Evolutionary conservation across 352 stramenopile species (phyloP).

Genomic region (Phytophthora meadii): DNA sequence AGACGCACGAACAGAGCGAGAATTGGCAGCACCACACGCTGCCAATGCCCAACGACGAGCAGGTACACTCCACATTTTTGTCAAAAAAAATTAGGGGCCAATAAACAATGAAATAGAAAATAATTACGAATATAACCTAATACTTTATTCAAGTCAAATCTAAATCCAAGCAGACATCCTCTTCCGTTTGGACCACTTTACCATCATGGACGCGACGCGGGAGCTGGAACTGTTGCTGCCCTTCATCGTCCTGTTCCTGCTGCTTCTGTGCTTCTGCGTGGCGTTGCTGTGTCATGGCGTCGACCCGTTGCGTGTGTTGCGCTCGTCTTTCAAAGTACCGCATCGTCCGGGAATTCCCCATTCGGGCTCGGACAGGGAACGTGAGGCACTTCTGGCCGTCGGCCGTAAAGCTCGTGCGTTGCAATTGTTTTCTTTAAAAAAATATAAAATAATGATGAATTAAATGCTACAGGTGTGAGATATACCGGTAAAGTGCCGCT

Average conservation of each 20-base stretch:
- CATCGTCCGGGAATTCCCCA: conserved; percentile 27
- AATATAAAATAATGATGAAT: conserved; percentile 1
- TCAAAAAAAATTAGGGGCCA: conserved; percentile 2
- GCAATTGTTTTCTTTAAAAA: conserved; percentile 5
- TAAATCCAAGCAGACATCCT: conserved; percentile 1
- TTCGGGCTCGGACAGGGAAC: conserved; percentile 53
- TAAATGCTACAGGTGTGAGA: conserved; percentile 39
- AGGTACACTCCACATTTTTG: conserved; percentile 32
- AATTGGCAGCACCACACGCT: neutral
- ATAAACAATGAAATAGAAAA: neutral
- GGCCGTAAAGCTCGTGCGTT: conserved; percentile 48
- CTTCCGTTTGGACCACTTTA: conserved; percentile 1
- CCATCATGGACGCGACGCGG: conserved; percentile 19
- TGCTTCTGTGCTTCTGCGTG: conserved; percentile 57
- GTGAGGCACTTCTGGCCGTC: conserved; percentile 53
- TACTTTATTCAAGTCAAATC: conserved; percentile 1
- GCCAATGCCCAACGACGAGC: conserved; percentile 21
- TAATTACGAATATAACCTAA: neutral
- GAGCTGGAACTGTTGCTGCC: conserved; percentile 53
- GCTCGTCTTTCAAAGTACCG: conserved; percentile 66
- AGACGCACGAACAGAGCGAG: conserved; percentile 4
- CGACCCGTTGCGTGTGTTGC: conserved; percentile 65
- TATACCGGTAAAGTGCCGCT: conserved; percentile 70
- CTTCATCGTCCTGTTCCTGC: conserved; percentile 45
- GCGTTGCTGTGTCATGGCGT: conserved; percentile 64